A percentile compares a stretch with the other conserved stretches of the same genome.
phyloP scores from a whole-genome alignment of 495 filamentous ascomycete genomes.

The Trichodelitschia bisporula region DNA sequence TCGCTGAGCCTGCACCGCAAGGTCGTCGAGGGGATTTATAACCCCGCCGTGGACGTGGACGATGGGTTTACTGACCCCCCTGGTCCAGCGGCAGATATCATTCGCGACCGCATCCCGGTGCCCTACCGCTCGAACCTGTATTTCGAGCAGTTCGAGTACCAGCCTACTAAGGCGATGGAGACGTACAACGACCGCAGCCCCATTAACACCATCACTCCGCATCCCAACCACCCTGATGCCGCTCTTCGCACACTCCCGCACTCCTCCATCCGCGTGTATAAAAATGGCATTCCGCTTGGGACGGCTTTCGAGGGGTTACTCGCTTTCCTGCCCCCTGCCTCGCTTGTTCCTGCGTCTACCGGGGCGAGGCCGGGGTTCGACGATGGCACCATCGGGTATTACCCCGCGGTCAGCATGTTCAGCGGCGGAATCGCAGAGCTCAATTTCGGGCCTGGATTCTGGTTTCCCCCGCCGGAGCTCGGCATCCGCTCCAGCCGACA shows the following conservation, averaged over 20 bases:
- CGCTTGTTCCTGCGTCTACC: conserved; percentile 42
- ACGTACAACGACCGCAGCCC: conserved; percentile 48
- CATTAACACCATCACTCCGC: conserved; percentile 22
- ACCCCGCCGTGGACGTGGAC: conserved; percentile 46
- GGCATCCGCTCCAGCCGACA: conserved; percentile 6
- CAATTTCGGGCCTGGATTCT: conserved; percentile 78
- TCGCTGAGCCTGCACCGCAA: conserved; percentile 64
- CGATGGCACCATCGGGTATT: conserved; percentile 86
- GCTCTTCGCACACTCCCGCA: conserved; percentile 62
- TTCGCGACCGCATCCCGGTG: conserved; percentile 85
- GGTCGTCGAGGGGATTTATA: conserved; percentile 66
- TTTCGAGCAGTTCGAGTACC: conserved; percentile 88
- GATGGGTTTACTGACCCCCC: conserved; percentile 28
- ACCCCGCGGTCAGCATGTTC: conserved; percentile 80
- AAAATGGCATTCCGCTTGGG: conserved; percentile 71
- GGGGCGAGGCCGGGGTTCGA: conserved; percentile 66
- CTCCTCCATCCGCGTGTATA: conserved; percentile 69
- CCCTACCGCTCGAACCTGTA: conserved; percentile 79
- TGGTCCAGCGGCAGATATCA: conserved; percentile 37
- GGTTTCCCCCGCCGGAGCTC: conserved; percentile 47
- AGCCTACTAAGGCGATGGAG: conserved; percentile 68
- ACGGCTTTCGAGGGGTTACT: conserved; percentile 73
- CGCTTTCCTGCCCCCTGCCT: conserved; percentile 79
- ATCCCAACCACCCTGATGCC: conserved; percentile 46
- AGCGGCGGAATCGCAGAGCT: conserved; percentile 73